Percentiles rank a stretch among this genome's conserved stretches.
phyloP scores from a whole-genome alignment of 1,284 basidiomycete species.

The Malassezia restricta region DNA sequence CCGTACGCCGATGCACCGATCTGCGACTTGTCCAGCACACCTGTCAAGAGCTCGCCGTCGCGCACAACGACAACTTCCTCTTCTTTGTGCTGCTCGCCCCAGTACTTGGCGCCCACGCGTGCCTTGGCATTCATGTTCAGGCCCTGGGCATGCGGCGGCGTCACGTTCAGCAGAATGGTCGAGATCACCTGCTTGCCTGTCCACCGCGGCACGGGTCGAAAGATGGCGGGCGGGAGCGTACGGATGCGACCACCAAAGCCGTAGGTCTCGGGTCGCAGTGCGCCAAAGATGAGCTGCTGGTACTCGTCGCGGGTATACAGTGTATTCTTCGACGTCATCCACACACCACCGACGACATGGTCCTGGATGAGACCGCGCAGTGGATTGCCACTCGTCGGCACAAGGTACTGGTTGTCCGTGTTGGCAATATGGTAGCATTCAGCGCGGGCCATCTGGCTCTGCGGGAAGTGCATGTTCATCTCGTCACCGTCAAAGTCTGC shows the following conservation, averaged over 20 bases:
- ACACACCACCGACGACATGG: slow-evolving; percentile 94
- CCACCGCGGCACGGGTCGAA: slow-evolving; percentile 82
- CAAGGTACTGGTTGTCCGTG: slow-evolving; percentile 96
- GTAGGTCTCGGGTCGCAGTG: slow-evolving; percentile 74
- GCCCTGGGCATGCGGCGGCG: slow-evolving; percentile 66
- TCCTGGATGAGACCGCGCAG: slow-evolving; percentile 97
- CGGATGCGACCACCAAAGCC: slow-evolving; percentile 59
- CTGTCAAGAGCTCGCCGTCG: slow-evolving; percentile 87
- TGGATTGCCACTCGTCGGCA: slow-evolving; percentile 94
- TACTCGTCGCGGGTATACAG: slow-evolving; percentile 95
- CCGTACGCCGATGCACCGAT: slow-evolving; percentile 94
- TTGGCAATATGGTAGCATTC: slow-evolving; percentile 70
- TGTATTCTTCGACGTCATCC: slow-evolving; percentile 94
- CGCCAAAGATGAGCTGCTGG: slow-evolving; percentile 90
- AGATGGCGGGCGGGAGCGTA: slow-evolving; percentile 80
- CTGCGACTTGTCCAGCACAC: slow-evolving; percentile 87
- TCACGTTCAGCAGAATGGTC: slow-evolving; percentile 60
- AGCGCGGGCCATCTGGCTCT: slow-evolving; percentile 82
- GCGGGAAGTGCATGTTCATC: slow-evolving; percentile 99
- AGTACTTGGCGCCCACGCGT: slow-evolving; percentile 67
- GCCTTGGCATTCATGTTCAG: slow-evolving; percentile 76
- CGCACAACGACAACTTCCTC: slow-evolving; percentile 83
- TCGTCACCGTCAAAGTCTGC: slow-evolving; percentile 99
- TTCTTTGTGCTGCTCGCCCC: slow-evolving; percentile 53
- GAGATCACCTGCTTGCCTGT: slow-evolving; percentile 91